These are phyloP conservation scores for Mytilinidion resinicola DNA, from an alignment of 495 filamentous ascomycete species.

Conservation along the genomic window DNA sequence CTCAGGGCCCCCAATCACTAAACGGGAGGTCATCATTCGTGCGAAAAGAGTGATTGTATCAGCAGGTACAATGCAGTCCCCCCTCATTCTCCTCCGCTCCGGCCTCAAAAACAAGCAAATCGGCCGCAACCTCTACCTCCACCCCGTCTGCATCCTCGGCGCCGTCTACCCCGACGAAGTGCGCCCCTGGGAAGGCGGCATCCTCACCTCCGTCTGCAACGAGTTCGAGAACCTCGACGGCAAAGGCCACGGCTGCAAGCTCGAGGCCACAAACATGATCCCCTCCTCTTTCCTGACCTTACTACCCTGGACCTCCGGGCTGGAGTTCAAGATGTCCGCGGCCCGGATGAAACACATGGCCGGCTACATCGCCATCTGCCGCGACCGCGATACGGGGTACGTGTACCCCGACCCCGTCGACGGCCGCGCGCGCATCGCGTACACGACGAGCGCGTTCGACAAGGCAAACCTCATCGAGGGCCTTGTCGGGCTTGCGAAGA, in stretches of 20 bases:
- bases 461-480: slow-evolving; percentile 61
- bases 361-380: slow-evolving; percentile 60
- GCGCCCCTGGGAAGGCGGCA: slow-evolving; percentile 70
- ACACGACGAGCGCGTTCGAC: slow-evolving; percentile 64
- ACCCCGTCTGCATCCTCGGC: slow-evolving; percentile 59
- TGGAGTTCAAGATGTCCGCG: slow-evolving; percentile 60
- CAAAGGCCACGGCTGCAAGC: slow-evolving; percentile 74
- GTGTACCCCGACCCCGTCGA: slow-evolving; percentile 68
- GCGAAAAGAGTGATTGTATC: slow-evolving; percentile 80
- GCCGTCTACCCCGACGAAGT: slow-evolving; percentile 61
- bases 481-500: slow-evolving; percentile 63
- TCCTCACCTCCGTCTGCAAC: slow-evolving; percentile 68
- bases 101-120: slow-evolving; percentile 72
- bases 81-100: slow-evolving; percentile 67
- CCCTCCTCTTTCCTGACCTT: slow-evolving; percentile 51
- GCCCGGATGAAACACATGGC: slow-evolving; percentile 58
- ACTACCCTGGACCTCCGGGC: slow-evolving; percentile 56
- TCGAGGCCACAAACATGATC: slow-evolving; percentile 66
- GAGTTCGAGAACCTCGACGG: slow-evolving; percentile 79
- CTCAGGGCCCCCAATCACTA: slow-evolving; percentile 42
- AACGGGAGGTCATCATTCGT: slow-evolving; percentile 59
- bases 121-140: slow-evolving; percentile 75
- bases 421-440: slow-evolving; percentile 58
- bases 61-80: slow-evolving; percentile 65
- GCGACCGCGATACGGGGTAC: slow-evolving; percentile 66